A percentile compares a stretch with the other conserved stretches of the same genome.
Conservation (phyloP, 805 yeast species). For the Ogataea nakhonphanomensis region DNA sequence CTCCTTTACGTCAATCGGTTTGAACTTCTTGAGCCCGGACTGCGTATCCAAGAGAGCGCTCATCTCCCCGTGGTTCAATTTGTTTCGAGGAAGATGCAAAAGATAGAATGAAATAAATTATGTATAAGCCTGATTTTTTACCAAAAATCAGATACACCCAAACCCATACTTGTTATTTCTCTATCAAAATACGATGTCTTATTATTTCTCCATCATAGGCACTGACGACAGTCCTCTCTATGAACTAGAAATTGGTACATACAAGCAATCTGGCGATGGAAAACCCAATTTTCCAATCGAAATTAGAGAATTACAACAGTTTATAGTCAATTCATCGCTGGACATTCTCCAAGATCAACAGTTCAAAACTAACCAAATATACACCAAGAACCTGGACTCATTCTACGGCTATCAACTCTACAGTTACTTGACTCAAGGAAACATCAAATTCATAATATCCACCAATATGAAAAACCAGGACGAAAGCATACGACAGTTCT, state of each 20-base stretch:
- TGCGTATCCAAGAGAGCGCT: conserved; percentile 16
- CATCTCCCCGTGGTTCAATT: conserved; percentile 1
- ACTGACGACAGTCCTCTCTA: conserved; percentile 82
- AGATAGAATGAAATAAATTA: too few species aligned
- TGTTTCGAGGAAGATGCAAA: too few species aligned
- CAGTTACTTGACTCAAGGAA: conserved; percentile 85
- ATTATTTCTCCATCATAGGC: conserved; percentile 85
- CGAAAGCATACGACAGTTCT: conserved; percentile 76
- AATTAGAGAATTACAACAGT: conserved; percentile 78
- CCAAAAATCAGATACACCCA: conserved; percentile 1
- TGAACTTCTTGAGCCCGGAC: conserved; percentile 16
- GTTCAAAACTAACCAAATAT: conserved; percentile 65
- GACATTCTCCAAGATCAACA: conserved; percentile 91
- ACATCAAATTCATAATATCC: conserved; percentile 71
- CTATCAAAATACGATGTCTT: conserved; percentile 49
- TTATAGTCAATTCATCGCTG: conserved; percentile 80
- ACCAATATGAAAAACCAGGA: conserved; percentile 61
- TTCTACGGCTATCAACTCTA: conserved; percentile 82
- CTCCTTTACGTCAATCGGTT: conserved; percentile 6
- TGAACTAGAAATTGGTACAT: conserved; percentile 81
- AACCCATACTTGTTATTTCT: not conserved
- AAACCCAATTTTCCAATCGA: conserved; percentile 60
- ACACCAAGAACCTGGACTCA: conserved; percentile 76
- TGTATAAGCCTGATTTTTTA: not conserved
- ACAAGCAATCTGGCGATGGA: conserved; percentile 66